Evolutionary conservation across 2,329 filamentous ascomycete genomes (phyloP), one percentile per base, ranked within the genome.

Genomic region (Ceratocystis cubensis): DNA sequence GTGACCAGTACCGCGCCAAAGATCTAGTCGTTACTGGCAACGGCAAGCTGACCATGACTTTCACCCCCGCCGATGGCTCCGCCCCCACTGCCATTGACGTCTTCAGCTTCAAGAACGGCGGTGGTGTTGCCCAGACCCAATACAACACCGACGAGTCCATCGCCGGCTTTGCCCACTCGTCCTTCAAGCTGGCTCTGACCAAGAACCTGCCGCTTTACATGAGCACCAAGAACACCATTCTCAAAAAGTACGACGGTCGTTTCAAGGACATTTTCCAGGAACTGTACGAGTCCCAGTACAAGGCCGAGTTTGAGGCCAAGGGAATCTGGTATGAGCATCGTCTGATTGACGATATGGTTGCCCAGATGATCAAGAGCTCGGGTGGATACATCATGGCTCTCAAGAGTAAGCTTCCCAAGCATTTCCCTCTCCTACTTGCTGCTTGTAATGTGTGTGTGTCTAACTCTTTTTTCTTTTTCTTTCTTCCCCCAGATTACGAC

Each of bases 181-280:
- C 87, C 72, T 97, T 99, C 86, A 96, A 96, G 86, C 85, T 96
- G 71, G 93, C 94, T 44, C 80, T 97, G 59, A 82, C 85, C 77
- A 94, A 96, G 84, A 81, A 81, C 70, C 81, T 96, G 71, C 94
- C 94, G n/a, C 82, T 99, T 73, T 99, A 97, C 82, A 95, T 97
- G 93, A 96, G 91, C 84, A 99, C 94, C 78, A 99, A 99, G 88
- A 97, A 97, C 84, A 99, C 94, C 72, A 99, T 99, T 73, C 81
- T 99, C 72, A 99, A 99, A 84, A 93, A 92, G 78, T 99, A 99
- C 79, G 94, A 99, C 75, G 94, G 94, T 65, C 85, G 89, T 73
- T 99, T 99, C 85, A 97, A 97, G 87, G 94, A 99, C 75, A 95
- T 97, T 77, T 99, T 99, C 86, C 89, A 99, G 83, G 89, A 95